These are phyloP conservation scores for Elaeagnus macrophylla DNA, from an alignment of 306 rosid species.

Conservation along the genomic window DNA sequence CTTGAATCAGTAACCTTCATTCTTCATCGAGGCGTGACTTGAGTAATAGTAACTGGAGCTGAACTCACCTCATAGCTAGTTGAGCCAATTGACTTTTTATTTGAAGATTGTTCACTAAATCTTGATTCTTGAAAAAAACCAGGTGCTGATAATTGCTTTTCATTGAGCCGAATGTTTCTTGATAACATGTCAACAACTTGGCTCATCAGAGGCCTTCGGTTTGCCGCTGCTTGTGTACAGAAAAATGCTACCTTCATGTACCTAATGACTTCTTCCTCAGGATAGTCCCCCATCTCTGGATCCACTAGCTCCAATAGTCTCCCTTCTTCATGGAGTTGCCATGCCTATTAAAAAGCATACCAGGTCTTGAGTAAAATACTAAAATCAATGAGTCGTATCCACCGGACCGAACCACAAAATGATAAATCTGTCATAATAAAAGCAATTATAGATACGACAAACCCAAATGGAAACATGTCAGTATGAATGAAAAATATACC, in stretches of 20 bases:
- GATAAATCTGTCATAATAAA: too few species aligned
- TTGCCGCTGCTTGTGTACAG: conserved; percentile 76
- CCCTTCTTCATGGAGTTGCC: conserved; percentile 76
- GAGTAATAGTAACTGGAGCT: conserved; percentile 34
- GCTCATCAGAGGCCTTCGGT: conserved; percentile 68
- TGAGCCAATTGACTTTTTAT: conserved; percentile 17
- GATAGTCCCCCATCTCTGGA: conserved; percentile 45
- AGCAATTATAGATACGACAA: too few species aligned
- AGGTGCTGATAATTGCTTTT: conserved; percentile 62
- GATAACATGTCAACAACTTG: conserved; percentile 78
- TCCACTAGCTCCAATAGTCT: conserved; percentile 66
- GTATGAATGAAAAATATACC: too few species aligned
- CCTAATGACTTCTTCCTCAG: conserved; percentile 53
- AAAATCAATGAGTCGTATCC: too few species aligned
- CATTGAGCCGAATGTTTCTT: conserved; percentile 56
- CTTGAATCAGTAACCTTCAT: too few species aligned
- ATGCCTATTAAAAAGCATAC: conserved; percentile 42
- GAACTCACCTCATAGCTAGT: conserved; percentile 36
- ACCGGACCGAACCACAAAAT: too few species aligned
- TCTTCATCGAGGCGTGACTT: conserved; percentile 51
- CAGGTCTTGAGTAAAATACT: too few species aligned
- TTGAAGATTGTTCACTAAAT: conserved; percentile 35
- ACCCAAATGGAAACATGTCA: too few species aligned
- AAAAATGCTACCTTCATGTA: conserved; percentile 87
- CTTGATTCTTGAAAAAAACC: conserved; percentile 52